phyloP scores from a whole-genome alignment of 2,329 filamentous ascomycete genomes.

The Pyrenochaeta sp. region DNA sequence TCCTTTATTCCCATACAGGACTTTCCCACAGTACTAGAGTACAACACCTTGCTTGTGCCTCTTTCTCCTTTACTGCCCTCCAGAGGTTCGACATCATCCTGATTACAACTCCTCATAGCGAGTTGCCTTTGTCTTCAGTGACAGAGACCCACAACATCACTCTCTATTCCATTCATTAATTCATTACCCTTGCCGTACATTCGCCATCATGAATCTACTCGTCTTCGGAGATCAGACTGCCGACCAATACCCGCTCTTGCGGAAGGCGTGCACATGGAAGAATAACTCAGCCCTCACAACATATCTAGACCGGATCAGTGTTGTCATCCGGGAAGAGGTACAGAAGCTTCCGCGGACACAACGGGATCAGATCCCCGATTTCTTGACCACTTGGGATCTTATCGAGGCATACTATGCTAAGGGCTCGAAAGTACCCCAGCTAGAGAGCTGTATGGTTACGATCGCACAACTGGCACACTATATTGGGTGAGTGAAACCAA shows the following conservation, averaged over 20 bases:
- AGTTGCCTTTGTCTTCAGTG: slow-evolving; percentile 10
- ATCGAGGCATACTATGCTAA: slow-evolving; percentile 71
- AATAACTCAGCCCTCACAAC: slow-evolving; percentile 67
- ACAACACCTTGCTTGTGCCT: slow-evolving; percentile 21
- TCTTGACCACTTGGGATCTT: slow-evolving; percentile 69
- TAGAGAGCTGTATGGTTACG: slow-evolving; percentile 72
- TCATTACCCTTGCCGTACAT: slow-evolving; percentile 31
- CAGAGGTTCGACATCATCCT: slow-evolving; percentile 9
- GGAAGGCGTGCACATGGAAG: slow-evolving; percentile 57
- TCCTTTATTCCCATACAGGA: slow-evolving; percentile 16
- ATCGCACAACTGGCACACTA: slow-evolving; percentile 73
- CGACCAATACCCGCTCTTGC: slow-evolving; percentile 70
- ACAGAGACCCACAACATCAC: slow-evolving; percentile 4
- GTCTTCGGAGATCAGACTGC: slow-evolving; percentile 77
- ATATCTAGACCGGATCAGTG: slow-evolving; percentile 67
- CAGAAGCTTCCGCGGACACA: slow-evolving; percentile 65
- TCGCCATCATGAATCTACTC: slow-evolving; percentile 58
- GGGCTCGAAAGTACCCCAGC: slow-evolving; percentile 65
- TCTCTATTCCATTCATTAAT: slow-evolving; percentile 19
- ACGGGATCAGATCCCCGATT: slow-evolving; percentile 67
- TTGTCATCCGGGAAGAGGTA: slow-evolving; percentile 68
- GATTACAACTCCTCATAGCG: neutral
- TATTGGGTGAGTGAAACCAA: slow-evolving; percentile 65
- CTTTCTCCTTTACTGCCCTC: slow-evolving; percentile 13
- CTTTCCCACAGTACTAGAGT: slow-evolving; percentile 15